phyloP scores from a whole-genome alignment of 2,329 filamentous ascomycete species.

The Epicoccum sorghinum region DNA sequence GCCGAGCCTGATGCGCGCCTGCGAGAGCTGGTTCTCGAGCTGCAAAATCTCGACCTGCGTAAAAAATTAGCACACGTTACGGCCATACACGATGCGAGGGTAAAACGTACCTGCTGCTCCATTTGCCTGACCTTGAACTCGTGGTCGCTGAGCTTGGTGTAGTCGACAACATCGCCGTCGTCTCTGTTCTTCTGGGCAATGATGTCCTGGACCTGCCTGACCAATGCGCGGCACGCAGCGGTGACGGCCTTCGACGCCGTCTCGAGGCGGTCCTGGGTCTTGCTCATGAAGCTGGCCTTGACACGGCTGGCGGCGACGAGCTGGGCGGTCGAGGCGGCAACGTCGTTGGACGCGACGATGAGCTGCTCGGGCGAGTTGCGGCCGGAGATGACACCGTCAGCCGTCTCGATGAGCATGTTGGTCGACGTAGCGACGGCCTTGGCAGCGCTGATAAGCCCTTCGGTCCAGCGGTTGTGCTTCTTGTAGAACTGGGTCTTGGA shows the following conservation, averaged over 20 bases:
- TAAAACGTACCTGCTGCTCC: conserved; percentile 88
- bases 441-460: conserved; percentile 94
- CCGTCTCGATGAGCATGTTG: conserved; percentile 96
- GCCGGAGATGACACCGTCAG: conserved; percentile 89
- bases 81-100: too few species aligned
- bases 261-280: conserved; percentile 91
- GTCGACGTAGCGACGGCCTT: conserved; percentile 95
- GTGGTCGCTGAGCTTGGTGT: conserved; percentile 83
- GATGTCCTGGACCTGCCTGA: conserved; percentile 92
- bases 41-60: conserved; percentile 92
- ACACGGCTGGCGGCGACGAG: conserved; percentile 93
- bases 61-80: conserved; percentile 17
- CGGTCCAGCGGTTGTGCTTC: conserved; percentile 99
- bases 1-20: conserved; percentile 81
- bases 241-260: conserved; percentile 92
- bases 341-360: conserved; percentile 96
- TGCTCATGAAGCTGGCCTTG: conserved; percentile 98
- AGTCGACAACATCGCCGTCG: conserved; percentile 81
- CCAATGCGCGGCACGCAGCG: conserved; percentile 81
- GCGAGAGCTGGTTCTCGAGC: conserved; percentile 82
- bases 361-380: conserved; percentile 95
- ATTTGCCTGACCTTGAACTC: conserved; percentile 99
- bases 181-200: conserved; percentile 85
- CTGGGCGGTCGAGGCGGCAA: conserved; percentile 94
- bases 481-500: conserved; percentile 97